Evolutionary conservation across 2,329 filamentous ascomycete species (phyloP).

Genomic region (Diatrype stigma): DNA sequence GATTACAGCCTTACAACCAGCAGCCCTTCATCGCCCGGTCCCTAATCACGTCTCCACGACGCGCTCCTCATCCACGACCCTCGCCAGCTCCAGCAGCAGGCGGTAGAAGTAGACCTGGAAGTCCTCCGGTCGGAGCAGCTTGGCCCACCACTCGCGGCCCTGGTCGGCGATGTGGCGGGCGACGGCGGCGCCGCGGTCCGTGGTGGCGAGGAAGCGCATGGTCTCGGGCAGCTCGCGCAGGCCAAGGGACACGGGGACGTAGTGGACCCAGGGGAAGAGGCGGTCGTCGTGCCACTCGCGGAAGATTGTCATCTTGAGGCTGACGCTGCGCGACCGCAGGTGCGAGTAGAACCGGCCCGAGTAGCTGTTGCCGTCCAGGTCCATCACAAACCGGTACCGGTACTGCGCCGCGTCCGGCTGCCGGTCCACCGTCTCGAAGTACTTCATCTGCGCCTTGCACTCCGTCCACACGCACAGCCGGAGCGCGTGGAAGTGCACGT

Average conservation of each 20-base stretch:
- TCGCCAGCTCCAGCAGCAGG: conserved; percentile 53
- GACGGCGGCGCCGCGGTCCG: conserved; percentile 40
- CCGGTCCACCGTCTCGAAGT: conserved; percentile 20
- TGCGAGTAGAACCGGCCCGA: conserved; percentile 50
- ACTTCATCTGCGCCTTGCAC: conserved; percentile 32
- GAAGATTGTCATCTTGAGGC: conserved; percentile 49
- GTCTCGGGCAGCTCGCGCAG: conserved; percentile 50
- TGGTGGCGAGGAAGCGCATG: conserved; percentile 41
- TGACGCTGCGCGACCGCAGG: conserved; percentile 41
- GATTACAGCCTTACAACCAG: too few relatives aligned
- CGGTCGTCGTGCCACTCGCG: conserved; percentile 57
- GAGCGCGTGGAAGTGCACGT: conserved; percentile 42
- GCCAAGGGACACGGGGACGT: conserved; percentile 47
- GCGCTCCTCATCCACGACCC: conserved; percentile 31
- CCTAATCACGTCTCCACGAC: too few relatives aligned
- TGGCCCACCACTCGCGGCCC: conserved; percentile 51
- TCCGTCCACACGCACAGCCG: conserved; percentile 37
- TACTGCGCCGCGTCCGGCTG: conserved; percentile 28
- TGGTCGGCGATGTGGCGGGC: conserved; percentile 48
- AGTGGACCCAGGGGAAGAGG: conserved; percentile 53
- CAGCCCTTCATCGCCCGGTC: too few relatives aligned
- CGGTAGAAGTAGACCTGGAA: conserved; percentile 58
- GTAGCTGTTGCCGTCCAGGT: conserved; percentile 53
- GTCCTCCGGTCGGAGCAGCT: conserved; percentile 53
- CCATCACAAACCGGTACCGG: conserved; percentile 40